A percentile compares a stretch with the other conserved stretches of the same genome.
Conservation (phyloP, 2,329 filamentous ascomycete species). For the Sarocladium brachiariae region DNA sequence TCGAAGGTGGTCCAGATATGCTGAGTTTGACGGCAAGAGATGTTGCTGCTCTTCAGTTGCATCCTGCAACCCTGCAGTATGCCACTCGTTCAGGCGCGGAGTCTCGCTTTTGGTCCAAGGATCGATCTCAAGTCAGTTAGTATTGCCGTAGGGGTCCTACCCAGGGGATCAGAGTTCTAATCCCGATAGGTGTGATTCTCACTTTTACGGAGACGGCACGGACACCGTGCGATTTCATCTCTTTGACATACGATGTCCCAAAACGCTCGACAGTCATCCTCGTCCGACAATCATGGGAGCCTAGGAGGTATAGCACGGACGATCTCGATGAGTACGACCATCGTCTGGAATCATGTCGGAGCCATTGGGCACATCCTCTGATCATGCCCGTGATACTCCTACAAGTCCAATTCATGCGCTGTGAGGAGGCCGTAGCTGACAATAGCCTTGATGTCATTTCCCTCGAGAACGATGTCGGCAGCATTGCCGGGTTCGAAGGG, state of each 20-base stretch:
- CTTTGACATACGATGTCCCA: conserved; percentile 36
- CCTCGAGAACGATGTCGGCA: conserved; percentile 33
- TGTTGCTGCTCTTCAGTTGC: conserved; percentile 27
- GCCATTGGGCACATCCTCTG: conserved; percentile 39
- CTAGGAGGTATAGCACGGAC: conserved; percentile 32
- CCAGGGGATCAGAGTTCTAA: conserved; percentile 11
- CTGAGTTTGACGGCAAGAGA: conserved; percentile 29
- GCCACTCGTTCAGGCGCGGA: conserved; percentile 31
- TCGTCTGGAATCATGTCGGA: conserved; percentile 35
- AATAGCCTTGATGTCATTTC: conserved; percentile 35
- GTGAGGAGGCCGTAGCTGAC: conserved; percentile 35
- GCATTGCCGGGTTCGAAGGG: conserved; percentile 32
- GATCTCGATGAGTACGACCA: conserved; percentile 39
- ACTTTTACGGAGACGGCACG: conserved; percentile 37
- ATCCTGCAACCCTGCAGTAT: conserved; percentile 33
- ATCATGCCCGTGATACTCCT: conserved; percentile 38
- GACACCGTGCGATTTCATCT: conserved; percentile 40
- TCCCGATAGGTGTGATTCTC: conserved; percentile 36
- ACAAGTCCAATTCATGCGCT: conserved; percentile 38
- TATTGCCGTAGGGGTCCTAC: not conserved
- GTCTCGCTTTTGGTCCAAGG: conserved; percentile 33
- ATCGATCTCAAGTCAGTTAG: conserved; percentile 27
- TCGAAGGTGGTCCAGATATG: conserved; percentile 26
- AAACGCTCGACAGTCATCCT: conserved; percentile 32
- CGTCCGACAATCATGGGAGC: conserved; percentile 36